Evolutionary conservation across 1,284 basidiomycete species (phyloP), one percentile per base, ranked within the genome.

Genomic region (Blastosporella zonata): DNA sequence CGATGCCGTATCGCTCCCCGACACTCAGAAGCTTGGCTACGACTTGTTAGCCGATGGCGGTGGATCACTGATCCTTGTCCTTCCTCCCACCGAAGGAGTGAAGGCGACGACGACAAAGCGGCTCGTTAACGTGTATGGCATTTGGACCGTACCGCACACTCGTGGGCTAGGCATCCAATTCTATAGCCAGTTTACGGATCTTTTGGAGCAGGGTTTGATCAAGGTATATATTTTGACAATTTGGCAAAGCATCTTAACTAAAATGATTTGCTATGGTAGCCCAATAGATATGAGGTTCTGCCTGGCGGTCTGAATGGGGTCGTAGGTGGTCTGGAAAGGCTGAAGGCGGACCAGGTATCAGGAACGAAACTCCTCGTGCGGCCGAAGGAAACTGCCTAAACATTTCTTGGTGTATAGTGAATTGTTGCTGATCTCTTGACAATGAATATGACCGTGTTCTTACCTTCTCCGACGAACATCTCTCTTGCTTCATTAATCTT

Each of bases 281-380:
- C 74, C 0, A 72, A 71, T 54, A 59, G 61, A 0, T 57, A 69
- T 3, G 71, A 78, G 55, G 61, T 78, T 10, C 56, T 82, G 1
- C 63, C 71, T 0, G 62, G 63, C 21, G 80, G 81, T 3, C 61
- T 83, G 6, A 56, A 56, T 2, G 78, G 73, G 2, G 71, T 82
- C 13, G 37, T 58, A 0, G 65, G 50, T 6, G 81, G 77, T 0
- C 56, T 83, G 44, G 59, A 70, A 28, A 62, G 66, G 44, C 35
- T 82, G 59, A 60, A 65, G 50, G 54, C 60, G 0, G 61, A 67
- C 8, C 55, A 71, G 44, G 67, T 81, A 7, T 79, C 75, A 21
- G 77, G 68, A 2, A 57, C 61, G 12, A 82, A 82, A 57, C 61
- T 82, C 10, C 64, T 82, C 15, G 74, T 55, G 1, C 70, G 59